Evolutionary conservation across 495 filamentous ascomycete genomes (phyloP).

Genomic region (Aspergillus steynii): DNA sequence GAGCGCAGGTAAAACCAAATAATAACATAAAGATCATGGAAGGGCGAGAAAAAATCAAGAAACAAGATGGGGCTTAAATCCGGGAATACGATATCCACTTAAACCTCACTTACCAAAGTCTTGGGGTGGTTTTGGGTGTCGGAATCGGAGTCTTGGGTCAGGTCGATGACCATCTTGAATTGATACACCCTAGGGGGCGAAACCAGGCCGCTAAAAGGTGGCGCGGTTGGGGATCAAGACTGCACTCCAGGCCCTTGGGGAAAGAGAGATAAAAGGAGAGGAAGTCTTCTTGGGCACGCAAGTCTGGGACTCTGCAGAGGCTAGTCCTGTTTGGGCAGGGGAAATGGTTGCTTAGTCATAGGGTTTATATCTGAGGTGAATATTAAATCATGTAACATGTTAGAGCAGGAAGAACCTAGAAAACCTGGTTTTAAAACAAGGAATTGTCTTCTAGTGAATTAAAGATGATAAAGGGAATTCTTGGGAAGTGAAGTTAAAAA

Average conservation of each 20-base stretch:
- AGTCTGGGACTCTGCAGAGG: neutral
- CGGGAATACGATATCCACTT: neutral
- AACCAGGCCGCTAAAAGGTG: neutral
- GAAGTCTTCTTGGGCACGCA: neutral
- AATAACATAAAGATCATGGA: neutral
- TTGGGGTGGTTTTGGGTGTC: conserved; percentile 14
- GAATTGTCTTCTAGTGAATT: neutral
- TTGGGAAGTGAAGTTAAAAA: neutral
- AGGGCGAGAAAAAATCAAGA: neutral
- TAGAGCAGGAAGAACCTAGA: too few relatives aligned
- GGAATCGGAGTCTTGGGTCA: conserved; percentile 27
- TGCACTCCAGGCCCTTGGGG: neutral
- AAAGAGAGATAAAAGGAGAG: neutral
- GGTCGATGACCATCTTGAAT: conserved; percentile 23
- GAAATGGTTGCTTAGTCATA: conserved; percentile 10
- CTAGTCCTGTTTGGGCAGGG: conserved; percentile 5
- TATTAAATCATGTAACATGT: neutral
- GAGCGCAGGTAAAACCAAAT: neutral
- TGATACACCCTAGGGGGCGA: neutral
- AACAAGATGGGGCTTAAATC: neutral
- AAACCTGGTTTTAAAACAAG: too few relatives aligned
- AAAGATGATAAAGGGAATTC: neutral
- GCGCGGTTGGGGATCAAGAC: neutral
- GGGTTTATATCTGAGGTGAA: neutral
- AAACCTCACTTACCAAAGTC: conserved; percentile 3